These are phyloP conservation scores for Colletotrichum acutatum DNA, from an alignment of 2,329 filamentous ascomycete species.

Conservation along the genomic window DNA sequence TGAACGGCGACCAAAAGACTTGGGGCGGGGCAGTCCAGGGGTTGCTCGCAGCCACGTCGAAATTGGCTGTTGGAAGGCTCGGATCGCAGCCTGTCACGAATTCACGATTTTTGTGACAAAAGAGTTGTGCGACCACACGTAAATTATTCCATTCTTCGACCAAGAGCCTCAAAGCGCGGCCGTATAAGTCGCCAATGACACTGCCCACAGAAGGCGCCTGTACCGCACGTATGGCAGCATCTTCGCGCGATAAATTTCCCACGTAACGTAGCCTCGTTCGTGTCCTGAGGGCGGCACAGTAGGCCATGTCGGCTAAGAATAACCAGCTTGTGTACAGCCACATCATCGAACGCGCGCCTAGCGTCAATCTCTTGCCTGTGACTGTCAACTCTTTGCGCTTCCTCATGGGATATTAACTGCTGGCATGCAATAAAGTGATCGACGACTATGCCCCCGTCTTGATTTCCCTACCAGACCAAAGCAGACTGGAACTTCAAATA, in stretches of 20 bases:
- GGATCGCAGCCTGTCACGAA: background rate
- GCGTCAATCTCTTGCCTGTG: background rate
- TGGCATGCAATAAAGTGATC: background rate
- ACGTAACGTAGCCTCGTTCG: background rate
- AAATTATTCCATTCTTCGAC: background rate
- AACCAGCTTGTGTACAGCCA: background rate
- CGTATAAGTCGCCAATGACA: slow-evolving; percentile 1
- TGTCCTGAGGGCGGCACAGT: background rate
- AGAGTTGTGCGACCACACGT: background rate
- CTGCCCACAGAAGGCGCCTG: background rate
- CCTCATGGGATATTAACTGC: too few species aligned
- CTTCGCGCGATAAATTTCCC: background rate
- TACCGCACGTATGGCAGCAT: background rate
- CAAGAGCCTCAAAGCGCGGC: background rate
- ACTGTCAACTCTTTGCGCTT: background rate
- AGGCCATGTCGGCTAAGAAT: background rate
- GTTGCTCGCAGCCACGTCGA: background rate
- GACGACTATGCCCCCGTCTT: background rate
- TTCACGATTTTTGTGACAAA: background rate
- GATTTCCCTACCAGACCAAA: background rate
- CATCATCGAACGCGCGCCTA: background rate
- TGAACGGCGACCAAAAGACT: background rate
- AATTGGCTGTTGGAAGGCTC: background rate
- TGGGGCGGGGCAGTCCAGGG: background rate
- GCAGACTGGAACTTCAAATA: background rate